A percentile compares a stretch with the other conserved stretches of the same genome.
These are phyloP conservation scores for Herpetospermum pedunculosum DNA, from an alignment of 306 rosid genomes.

Conservation along the genomic window DNA sequence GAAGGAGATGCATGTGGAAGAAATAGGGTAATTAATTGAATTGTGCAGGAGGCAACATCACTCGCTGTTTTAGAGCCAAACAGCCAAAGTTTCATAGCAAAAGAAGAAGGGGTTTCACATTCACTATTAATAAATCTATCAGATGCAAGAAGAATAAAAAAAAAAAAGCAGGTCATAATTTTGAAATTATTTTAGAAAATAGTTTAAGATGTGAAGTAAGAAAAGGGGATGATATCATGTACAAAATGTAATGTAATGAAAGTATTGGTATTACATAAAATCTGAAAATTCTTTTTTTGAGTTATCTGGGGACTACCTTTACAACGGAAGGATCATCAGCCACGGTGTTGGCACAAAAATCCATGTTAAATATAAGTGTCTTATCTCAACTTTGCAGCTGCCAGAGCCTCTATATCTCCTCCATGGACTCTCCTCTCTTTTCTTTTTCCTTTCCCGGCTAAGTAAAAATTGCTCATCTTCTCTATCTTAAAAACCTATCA, in stretches of 20 bases:
- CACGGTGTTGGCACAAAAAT: constrained; percentile 7
- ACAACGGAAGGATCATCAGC: constrained; percentile 10
- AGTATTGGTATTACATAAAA: constrained; percentile 9
- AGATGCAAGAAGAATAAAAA: not conserved
- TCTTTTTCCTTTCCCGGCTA: not conserved
- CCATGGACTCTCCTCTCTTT: not conserved
- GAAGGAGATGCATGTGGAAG: not conserved
- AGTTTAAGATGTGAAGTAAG: not conserved
- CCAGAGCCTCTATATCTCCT: not conserved
- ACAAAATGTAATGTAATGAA: constrained; percentile 10
- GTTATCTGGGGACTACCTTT: constrained; percentile 14
- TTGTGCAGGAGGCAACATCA: constrained; percentile 3
- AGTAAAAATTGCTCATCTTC: constrained; percentile 8
- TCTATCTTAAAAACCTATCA: constrained; percentile 8
- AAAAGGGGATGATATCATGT: constrained; percentile 5
- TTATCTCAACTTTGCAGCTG: constrained; percentile 10
- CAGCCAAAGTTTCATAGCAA: not conserved
- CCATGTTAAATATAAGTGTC: constrained; percentile 10
- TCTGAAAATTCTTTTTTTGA: constrained; percentile 5
- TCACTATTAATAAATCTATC: not conserved
- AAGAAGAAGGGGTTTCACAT: not conserved
- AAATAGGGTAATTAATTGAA: not conserved
- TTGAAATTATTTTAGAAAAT: constrained; percentile 8
- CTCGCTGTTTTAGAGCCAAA: constrained; percentile 4
- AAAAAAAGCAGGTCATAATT: too few species aligned